These are phyloP conservation scores for Vitis hybrid DNA, from an alignment of 177 flowering plant genomes.

Conservation along the genomic window DNA sequence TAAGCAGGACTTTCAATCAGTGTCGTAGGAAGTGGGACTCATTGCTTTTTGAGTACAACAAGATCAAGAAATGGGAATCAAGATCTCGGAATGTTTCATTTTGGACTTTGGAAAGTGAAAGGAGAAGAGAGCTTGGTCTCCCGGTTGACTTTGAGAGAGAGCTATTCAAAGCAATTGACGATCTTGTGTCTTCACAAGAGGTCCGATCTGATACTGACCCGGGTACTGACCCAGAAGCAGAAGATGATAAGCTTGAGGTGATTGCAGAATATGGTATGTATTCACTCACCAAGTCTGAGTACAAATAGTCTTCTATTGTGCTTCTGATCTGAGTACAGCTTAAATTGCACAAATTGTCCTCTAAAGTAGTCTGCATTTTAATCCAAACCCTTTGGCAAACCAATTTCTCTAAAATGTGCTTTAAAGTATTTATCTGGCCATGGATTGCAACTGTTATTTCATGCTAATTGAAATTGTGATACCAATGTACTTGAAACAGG, in stretches of 20 bases:
- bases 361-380: too few species aligned
- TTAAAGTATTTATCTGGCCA: too few species aligned
- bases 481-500: too few species aligned
- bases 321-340: not conserved
- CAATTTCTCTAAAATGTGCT: too few species aligned
- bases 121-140: conserved; percentile 36
- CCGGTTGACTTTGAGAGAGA: conserved; percentile 44
- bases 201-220: conserved; percentile 35
- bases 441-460: too few species aligned
- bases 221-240: conserved; percentile 39
- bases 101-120: conserved; percentile 43
- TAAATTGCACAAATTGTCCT: not conserved
- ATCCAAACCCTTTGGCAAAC: too few species aligned
- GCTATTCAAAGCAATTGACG: conserved; percentile 40
- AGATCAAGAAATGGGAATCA: conserved; percentile 45
- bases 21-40: conserved; percentile 65
- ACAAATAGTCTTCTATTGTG: not conserved
- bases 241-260: conserved; percentile 17
- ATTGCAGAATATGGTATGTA: conserved; percentile 19
- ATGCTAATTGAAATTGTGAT: too few species aligned
- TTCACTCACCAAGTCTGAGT: not conserved
- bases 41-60: conserved; percentile 40
- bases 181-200: conserved; percentile 23
- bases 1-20: conserved; percentile 39
- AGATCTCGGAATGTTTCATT: conserved; percentile 24